These are phyloP conservation scores for Fusarium sp. DNA, from an alignment of 2,329 filamentous ascomycete genomes.

Conservation along the genomic window DNA sequence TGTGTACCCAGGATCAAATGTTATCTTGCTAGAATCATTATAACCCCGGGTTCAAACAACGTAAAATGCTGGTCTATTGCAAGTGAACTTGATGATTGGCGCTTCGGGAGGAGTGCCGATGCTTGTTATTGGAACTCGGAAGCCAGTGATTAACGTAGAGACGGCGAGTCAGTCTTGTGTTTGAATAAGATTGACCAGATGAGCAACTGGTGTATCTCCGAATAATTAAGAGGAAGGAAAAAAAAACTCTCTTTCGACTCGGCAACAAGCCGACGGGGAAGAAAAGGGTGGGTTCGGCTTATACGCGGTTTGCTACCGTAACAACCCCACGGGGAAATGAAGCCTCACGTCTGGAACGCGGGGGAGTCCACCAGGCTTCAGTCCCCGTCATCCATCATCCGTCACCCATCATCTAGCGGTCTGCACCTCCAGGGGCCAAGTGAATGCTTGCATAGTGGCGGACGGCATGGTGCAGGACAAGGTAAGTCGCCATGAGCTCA, in stretches of 20 bases:
- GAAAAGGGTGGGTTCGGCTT: conserved; percentile 42
- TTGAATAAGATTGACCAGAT: conserved; percentile 6
- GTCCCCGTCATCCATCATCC: conserved; percentile 8
- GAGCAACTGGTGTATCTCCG: conserved; percentile 14
- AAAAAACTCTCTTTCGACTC: conserved; percentile 14
- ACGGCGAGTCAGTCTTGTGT: conserved; percentile 23
- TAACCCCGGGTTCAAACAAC: conserved; percentile 5
- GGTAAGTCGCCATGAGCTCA: conserved; percentile 32
- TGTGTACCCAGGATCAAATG: conserved; percentile 41
- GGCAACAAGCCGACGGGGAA: conserved; percentile 27
- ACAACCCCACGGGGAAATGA: conserved; percentile 42
- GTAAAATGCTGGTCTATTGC: conserved; percentile 9
- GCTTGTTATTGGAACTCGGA: conserved; percentile 2
- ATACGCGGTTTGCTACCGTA: conserved; percentile 18
- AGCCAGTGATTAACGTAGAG: not conserved
- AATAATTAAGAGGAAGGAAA: conserved; percentile 4
- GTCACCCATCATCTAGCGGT: conserved; percentile 24
- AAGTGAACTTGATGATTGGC: conserved; percentile 8
- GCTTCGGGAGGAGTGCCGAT: not conserved
- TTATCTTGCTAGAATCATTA: conserved; percentile 27
- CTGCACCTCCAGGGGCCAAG: conserved; percentile 34
- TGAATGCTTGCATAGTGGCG: conserved; percentile 11
- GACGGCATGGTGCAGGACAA: conserved; percentile 9
- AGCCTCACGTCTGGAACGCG: conserved; percentile 33
- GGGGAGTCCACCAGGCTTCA: conserved; percentile 31